phyloP scores from a whole-genome alignment of 1,284 basidiomycete genomes.

The Cutaneotrichosporon sp. region DNA sequence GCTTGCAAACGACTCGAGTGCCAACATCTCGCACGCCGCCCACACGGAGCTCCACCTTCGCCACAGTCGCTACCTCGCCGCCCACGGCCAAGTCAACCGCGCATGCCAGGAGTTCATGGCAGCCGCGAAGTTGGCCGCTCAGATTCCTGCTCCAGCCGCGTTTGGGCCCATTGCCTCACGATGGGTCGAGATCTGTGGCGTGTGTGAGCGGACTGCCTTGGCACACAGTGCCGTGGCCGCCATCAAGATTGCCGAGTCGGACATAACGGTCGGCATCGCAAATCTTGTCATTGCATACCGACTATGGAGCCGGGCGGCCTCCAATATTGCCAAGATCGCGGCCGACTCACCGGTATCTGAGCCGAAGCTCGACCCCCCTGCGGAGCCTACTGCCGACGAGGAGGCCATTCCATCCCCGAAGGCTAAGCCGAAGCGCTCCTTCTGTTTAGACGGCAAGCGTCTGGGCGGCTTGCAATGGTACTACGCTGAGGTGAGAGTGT shows the following conservation, averaged over 20 bases:
- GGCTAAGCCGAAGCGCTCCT: constrained; percentile 1
- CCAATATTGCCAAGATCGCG: constrained; percentile 61
- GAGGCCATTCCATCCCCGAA: neutral
- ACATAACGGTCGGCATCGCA: constrained; percentile 59
- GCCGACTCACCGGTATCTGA: constrained; percentile 8
- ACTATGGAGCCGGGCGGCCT: constrained; percentile 71
- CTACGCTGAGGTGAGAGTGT: constrained; percentile 53
- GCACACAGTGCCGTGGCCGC: constrained; percentile 64
- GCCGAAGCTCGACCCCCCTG: neutral
- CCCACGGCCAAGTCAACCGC: constrained; percentile 57
- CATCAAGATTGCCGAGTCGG: constrained; percentile 65
- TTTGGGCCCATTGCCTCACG: constrained; percentile 54
- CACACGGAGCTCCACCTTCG: constrained; percentile 59
- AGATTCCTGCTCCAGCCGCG: constrained; percentile 14
- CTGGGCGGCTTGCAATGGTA: constrained; percentile 67
- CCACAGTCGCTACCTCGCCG: constrained; percentile 62
- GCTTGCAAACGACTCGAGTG: constrained; percentile 40
- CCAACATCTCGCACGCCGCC: constrained; percentile 27
- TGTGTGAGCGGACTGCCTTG: constrained; percentile 64
- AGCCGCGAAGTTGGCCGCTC: constrained; percentile 51
- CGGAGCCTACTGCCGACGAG: neutral
- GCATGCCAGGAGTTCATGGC: constrained; percentile 45
- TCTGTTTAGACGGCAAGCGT: constrained; percentile 30
- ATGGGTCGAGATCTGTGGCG: constrained; percentile 57
- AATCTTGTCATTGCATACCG: constrained; percentile 67